A percentile compares a stretch with the other conserved stretches of the same genome.
phyloP scores from a whole-genome alignment of 768 basidiomycete species.

The Suillus placidus region DNA sequence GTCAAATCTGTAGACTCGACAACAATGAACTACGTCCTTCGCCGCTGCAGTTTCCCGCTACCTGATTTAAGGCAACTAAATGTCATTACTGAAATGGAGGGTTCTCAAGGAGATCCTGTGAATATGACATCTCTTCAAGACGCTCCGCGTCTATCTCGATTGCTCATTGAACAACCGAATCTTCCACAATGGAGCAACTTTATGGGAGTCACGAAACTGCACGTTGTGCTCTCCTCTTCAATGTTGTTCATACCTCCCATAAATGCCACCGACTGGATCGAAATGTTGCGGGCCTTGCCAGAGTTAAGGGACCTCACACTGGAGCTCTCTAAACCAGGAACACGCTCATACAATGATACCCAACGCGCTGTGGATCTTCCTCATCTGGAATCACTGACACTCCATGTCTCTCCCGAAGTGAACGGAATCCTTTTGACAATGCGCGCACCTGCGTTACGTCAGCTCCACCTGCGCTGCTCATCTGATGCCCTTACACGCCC shows the following conservation, averaged over 20 bases:
- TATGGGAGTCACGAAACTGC: constrained; percentile 37
- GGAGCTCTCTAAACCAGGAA: constrained; percentile 36
- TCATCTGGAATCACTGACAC: constrained; percentile 31
- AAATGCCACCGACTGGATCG: constrained; percentile 27
- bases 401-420: constrained; percentile 36
- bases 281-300: constrained; percentile 42
- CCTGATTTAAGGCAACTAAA: constrained; percentile 41
- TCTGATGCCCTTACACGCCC: constrained; percentile 34
- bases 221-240: constrained; percentile 34
- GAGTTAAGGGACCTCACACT: constrained; percentile 46
- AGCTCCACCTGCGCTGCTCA: constrained; percentile 44
- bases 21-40: constrained; percentile 44
- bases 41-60: constrained; percentile 37
- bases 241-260: constrained; percentile 22
- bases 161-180: constrained; percentile 38
- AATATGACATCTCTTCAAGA: constrained; percentile 35
- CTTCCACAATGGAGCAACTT: constrained; percentile 40
- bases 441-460: constrained; percentile 39
- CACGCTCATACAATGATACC: constrained; percentile 25
- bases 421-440: constrained; percentile 31
- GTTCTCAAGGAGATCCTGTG: constrained; percentile 21
- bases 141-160: constrained; percentile 38
- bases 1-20: constrained; percentile 41
- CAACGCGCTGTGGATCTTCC: constrained; percentile 22
- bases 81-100: constrained; percentile 35